Base-by-base conservation (phyloP, 2,329 filamentous ascomycete genomes). In the Claviceps fusiformis region DNA sequence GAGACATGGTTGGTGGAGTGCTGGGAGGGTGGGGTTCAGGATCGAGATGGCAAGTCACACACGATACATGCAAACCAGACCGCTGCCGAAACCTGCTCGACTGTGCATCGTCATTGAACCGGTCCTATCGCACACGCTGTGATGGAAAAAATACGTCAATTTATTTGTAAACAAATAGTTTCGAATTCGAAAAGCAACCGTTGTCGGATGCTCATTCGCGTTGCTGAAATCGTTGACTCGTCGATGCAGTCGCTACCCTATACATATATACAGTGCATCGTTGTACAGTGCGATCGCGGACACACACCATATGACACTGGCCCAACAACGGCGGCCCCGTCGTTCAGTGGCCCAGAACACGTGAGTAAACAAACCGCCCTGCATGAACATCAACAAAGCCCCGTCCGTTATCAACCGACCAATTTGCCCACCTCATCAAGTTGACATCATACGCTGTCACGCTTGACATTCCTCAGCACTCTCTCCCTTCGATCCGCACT, bases 281-380 rank as follows among this genome's bases (percentile, higher is more conserved):
- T 9, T 33, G 19, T 9, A 19, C 17, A 13, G 15, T 29, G 9
- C 6, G 0, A 24, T 1, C 17, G 13, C 3, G 0, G 2, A 1
- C 9, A n/a, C 1, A n/a, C 35, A 57, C 55, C 9, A 52, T 54
- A 6, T 11, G 11, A 24, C 43, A 49, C 27, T 50, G 37, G 11
- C 50, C 50, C 45, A 50, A 43, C 54, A 54, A 50, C 45, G 13
- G 24, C 13, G 17, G 24, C 8, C 31, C 48, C 5, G 31, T 37
- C 35, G 47, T 31, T 37, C n/a, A 29, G 29, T 19, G 50, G 53
- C 55, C 47, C 29, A 51, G 51, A 49, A 48, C 54, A 57, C 37
- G 24, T 31, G 31, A 63, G 61, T 64, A 64, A 64, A 64, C 61
- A 64, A 64, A 61, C 51, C 59, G 55, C 54, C 60, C 55, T 56